Evolutionary conservation across 768 basidiomycete genomes (phyloP), one percentile per base, ranked within the genome.

Genomic region (Termitomyces sp.): DNA sequence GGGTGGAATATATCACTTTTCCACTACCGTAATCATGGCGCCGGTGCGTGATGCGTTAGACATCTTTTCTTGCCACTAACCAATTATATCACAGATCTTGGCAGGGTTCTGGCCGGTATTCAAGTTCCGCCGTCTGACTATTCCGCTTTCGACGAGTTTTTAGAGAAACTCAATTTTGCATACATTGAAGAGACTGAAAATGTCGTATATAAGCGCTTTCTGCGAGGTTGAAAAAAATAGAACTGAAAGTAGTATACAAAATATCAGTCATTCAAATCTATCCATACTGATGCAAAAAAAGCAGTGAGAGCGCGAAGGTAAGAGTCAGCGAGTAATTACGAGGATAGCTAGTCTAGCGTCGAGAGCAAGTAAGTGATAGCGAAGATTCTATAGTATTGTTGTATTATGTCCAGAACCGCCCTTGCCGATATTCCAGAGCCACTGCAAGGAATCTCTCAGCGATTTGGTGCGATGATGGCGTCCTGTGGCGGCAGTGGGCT

Each of bases 21-120:
- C 76, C 97, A 99, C 69, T 99, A 99, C 71, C 82, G 97, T 54
- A 98, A 98, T 68, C 96, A 98, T 58, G 97, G 97, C 30, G 93
- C 89, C 67, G 95, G 95, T 92, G 62, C 57, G 87, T 77, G 45
- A 50, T 41, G n/a, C 52, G 45, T 9, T n/a, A 28, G 21, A 28
- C 37, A 40, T 25, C n/a, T 43, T 2, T 32, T 30, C 35, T 51
- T 43, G 17, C 32, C 37, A 47, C 43, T 43, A 55, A 35, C 57
- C 43, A 25, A 58, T 49, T 44, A 32, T 59, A 23, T 52, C 37
- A 8, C 61, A 96, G 96, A 98, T 67, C 75, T 98, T 27, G 94
- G 94, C 25, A 96, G 88, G 70, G 90, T 99, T 3, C 74, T 99
- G 49, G 91, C 94, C 3, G 97, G 94, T 2, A 86, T 98, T 52